Base-by-base conservation (phyloP, 441 rosid species). In the Populus hybrid region DNA sequence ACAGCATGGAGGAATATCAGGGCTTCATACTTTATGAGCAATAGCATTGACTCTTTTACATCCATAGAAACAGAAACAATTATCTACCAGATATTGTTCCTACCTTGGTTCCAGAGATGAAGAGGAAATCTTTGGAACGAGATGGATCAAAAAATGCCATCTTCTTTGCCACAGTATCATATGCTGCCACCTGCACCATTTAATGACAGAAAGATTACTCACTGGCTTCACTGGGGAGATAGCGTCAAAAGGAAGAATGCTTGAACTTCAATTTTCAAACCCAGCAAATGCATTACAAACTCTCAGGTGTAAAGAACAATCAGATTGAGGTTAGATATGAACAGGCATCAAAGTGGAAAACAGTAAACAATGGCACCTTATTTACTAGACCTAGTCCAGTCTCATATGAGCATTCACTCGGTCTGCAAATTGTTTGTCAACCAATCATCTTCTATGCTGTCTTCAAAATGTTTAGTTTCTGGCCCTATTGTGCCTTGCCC, bases 41-140 rank as follows among this genome's bases (percentile, higher is more conserved):
- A 45, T 12, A 45, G 18, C 28, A 21, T 23, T 4, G 1, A 61
- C 26, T 61, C 65, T 21, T 23, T 61, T 61, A 21, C 26, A 26
- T 7, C 23, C 33, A 24, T 38, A 9, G 66, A 45, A 3, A 36
- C 24, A 40, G 18, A 72, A 11, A 61, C 64, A 71, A 35, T 28
- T 9, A 72, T 23, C 21, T 29, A 11, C 21, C 65, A 68, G 33
- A 35, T 53, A 40, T 24, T 31, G 71, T 64, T 36, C 80, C 76
- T 81, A 91, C 98, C 97, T 93, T 95, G 77, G 97, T 95, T 80
- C 98, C 99, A 68, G 99, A 95, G 76, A 93, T 95, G 91, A 95
- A 95, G 77, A 93, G 92, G 82, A 93, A 93, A 76, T 95, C 99
- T 77, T 92, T 84, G 28, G 94, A 89, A 23, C 93, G 91, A 20